Base-by-base conservation (phyloP, 768 basidiomycete species). In the Russula compacta region DNA sequence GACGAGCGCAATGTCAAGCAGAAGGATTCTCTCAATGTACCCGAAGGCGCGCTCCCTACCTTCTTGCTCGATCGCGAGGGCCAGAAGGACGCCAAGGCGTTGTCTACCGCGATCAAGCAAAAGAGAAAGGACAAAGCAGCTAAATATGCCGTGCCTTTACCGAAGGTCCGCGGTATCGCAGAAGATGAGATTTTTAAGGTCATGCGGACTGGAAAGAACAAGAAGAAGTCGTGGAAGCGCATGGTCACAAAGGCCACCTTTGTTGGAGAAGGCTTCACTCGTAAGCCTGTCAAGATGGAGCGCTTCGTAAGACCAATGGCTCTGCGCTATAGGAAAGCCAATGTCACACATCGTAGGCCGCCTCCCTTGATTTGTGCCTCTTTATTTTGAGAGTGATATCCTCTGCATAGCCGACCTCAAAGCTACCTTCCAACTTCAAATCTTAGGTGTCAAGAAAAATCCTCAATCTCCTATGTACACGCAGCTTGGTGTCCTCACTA, bases 171-270 rank as follows among this genome's bases (percentile, higher is more conserved):
- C 61, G 97, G 97, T 19, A 98, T 99, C 67, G 95, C 95, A 15
- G 97, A 99, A 73, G 97, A 98, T 69, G 97, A 99, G 79, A 97
- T 94, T 89, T 99, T 99, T 81, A 98, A 95, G 79, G 97, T 99
- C 35, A 78, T 99, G 80, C 92, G 93, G 79, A 94, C 95, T 1
- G 97, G 97, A 58, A 98, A 98, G 78, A 89, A 82, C 71, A 97
- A 93, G 76, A 85, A 83, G 70, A 99, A 98, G 75, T 82, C 89
- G 17, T 99, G 97, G 97, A 99, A 99, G 77, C 84, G 94, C 67
- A 98, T 98, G 94, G 91, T 99, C 63, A 97, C 93, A 58, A 99
- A 99, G 75, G 97, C 97, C 36, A 99, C 97, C 9, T 99, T 98
- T 69, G 97, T 99, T 36, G 95, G 95, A 5, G 94, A 98, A 72